Conservation (phyloP, 345 rosid genomes). For the Streptanthus diversifolius region DNA sequence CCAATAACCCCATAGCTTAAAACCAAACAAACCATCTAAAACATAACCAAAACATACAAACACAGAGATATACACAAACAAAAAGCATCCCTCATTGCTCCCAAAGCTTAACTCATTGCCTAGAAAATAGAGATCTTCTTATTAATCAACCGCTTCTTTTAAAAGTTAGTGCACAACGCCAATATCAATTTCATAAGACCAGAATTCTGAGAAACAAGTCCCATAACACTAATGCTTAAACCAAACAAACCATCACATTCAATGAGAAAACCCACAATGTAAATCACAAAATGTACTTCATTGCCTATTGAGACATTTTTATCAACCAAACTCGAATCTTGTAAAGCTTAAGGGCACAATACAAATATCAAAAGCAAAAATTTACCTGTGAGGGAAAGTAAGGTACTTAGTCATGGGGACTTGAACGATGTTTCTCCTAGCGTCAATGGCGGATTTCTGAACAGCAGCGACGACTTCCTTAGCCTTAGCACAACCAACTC, state of each 20-base stretch:
- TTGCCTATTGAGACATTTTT: not conserved
- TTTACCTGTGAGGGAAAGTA: constrained; percentile 88
- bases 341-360: not conserved
- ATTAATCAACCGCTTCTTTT: not conserved
- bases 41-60: not conserved
- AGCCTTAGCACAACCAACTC: constrained; percentile 89
- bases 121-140: not conserved
- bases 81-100: not conserved
- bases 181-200: not conserved
- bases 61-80: too few relatives aligned
- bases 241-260: not conserved
- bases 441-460: constrained; percentile 72
- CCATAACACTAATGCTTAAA: not conserved
- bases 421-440: constrained; percentile 65
- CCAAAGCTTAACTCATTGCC: not conserved
- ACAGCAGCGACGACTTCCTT: constrained; percentile 76
- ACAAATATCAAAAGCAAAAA: not conserved
- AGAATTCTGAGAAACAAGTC: not conserved
- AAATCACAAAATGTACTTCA: not conserved
- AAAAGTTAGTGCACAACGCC: not conserved
- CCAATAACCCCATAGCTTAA: not conserved
- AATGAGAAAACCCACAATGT: not conserved
- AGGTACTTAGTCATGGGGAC: constrained; percentile 87
- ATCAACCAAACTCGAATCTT: not conserved
- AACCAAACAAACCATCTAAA: not conserved